A percentile compares a stretch with the other conserved stretches of the same genome.
These are phyloP conservation scores for Suillus brevipes DNA, from an alignment of 768 basidiomycete genomes.

Conservation along the genomic window DNA sequence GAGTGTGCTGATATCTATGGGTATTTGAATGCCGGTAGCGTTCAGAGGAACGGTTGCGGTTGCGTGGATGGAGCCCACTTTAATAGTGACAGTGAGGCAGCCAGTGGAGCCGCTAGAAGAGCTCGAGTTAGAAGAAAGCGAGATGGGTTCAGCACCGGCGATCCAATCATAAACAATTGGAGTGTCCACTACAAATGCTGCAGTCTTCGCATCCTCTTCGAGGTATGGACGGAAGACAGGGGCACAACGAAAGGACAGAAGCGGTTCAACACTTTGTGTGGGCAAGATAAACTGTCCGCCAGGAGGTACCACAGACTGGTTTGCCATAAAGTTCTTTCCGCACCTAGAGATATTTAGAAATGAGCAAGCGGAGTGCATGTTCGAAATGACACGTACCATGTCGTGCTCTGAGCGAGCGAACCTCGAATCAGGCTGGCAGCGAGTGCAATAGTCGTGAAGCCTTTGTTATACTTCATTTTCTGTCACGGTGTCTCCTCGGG, in stretches of 20 bases:
- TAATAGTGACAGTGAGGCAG: constrained; percentile 31
- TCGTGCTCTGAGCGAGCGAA: constrained; percentile 18
- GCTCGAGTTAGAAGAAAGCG: constrained; percentile 11
- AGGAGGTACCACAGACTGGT: constrained; percentile 42
- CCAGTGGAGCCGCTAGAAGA: not conserved
- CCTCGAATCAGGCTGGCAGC: constrained; percentile 11
- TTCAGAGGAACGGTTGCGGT: constrained; percentile 37
- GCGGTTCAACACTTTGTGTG: constrained; percentile 32
- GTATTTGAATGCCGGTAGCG: constrained; percentile 35
- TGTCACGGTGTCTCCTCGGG: too few species aligned
- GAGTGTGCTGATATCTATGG: constrained; percentile 33
- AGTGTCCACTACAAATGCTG: constrained; percentile 39
- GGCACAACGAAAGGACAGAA: constrained; percentile 47
- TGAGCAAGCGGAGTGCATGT: not conserved
- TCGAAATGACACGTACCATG: constrained; percentile 21
- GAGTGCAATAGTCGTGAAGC: constrained; percentile 12
- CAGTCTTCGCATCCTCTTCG: constrained; percentile 34
- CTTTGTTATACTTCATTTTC: constrained; percentile 19
- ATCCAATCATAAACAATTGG: constrained; percentile 37
- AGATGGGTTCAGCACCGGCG: constrained; percentile 36
- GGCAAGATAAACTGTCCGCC: constrained; percentile 47
- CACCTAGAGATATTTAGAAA: constrained; percentile 38
- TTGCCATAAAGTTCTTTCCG: constrained; percentile 48
- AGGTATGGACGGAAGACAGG: constrained; percentile 51
- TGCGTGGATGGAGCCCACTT: constrained; percentile 24